phyloP scores from a whole-genome alignment of 1,284 basidiomycete genomes.

The Ustilago sp. region DNA sequence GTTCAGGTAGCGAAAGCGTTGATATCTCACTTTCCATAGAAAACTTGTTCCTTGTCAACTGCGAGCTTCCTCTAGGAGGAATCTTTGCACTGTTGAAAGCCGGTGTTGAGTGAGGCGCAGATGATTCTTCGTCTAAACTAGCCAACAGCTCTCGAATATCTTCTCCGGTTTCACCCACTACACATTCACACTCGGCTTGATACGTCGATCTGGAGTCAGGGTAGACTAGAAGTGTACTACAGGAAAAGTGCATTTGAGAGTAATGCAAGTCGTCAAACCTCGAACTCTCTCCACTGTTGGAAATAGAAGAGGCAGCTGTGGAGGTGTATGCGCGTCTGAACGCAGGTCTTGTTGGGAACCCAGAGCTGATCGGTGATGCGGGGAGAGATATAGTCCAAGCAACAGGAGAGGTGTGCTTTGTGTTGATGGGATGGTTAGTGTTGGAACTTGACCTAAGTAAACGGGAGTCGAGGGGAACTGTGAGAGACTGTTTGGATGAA shows the following conservation, averaged over 20 bases:
- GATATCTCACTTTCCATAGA: constrained; percentile 49
- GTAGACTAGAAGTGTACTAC: constrained; percentile 43
- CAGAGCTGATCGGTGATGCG: constrained; percentile 16
- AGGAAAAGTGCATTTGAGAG: constrained; percentile 40
- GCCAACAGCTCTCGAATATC: constrained; percentile 45
- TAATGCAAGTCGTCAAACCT: constrained; percentile 45
- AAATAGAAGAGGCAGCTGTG: constrained; percentile 17
- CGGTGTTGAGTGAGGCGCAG: constrained; percentile 30
- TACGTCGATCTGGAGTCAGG: constrained; percentile 4
- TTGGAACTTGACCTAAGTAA: constrained; percentile 22
- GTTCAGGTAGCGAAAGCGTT: constrained; percentile 13
- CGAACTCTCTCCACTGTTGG: constrained; percentile 10
- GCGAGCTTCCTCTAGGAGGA: constrained; percentile 22
- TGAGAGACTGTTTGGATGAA: constrained; percentile 23
- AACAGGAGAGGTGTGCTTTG: not conserved
- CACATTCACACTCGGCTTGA: not conserved
- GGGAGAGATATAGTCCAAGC: constrained; percentile 17
- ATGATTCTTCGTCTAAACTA: constrained; percentile 39
- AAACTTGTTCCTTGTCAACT: constrained; percentile 13
- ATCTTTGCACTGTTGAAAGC: constrained; percentile 30
- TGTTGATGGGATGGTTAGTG: constrained; percentile 7
- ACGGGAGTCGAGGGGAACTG: constrained; percentile 9
- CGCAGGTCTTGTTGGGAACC: constrained; percentile 31
- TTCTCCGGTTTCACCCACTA: constrained; percentile 15
- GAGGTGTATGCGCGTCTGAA: constrained; percentile 27